These are phyloP conservation scores for Pseudohyphozyma bogoriensis DNA, from an alignment of 768 basidiomycete genomes.

Conservation along the genomic window DNA sequence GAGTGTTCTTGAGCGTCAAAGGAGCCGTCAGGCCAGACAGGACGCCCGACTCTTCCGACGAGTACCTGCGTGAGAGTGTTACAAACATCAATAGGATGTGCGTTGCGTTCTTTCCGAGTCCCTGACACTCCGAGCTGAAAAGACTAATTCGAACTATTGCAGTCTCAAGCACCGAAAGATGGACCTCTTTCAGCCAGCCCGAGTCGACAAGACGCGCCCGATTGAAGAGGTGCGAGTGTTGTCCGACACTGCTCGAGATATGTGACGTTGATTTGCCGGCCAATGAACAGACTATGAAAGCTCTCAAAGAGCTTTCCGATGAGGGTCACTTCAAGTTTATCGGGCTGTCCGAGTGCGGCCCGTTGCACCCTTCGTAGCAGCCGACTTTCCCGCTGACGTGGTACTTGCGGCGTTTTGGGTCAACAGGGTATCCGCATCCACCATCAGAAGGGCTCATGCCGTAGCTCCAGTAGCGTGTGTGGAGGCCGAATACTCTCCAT, in stretches of 20 bases:
- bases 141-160: no score
- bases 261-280: background rate
- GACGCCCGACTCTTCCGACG: conserved; percentile 29
- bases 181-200: conserved; percentile 53
- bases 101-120: no score
- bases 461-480: no score
- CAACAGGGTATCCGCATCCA: no score
- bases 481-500: no score
- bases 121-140: no score
- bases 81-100: conserved; percentile 39
- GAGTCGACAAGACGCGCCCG: conserved; percentile 34
- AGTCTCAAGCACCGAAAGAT: conserved; percentile 33
- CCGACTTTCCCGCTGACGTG: no score
- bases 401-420: no score
- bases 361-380: no score
- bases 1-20: background rate
- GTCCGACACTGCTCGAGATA: background rate
- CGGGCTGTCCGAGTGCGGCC: conserved; percentile 42
- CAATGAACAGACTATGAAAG: conserved; percentile 31
- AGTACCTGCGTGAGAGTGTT: conserved; percentile 48
- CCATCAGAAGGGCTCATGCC: no score
- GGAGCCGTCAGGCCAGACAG: conserved; percentile 13
- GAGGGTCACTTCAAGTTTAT: conserved; percentile 57
- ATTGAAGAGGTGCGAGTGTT: conserved; percentile 9
- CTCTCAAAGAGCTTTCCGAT: conserved; percentile 44